These are phyloP conservation scores for Barnettozyma californica DNA, from an alignment of 805 yeast species.

Conservation along the genomic window DNA sequence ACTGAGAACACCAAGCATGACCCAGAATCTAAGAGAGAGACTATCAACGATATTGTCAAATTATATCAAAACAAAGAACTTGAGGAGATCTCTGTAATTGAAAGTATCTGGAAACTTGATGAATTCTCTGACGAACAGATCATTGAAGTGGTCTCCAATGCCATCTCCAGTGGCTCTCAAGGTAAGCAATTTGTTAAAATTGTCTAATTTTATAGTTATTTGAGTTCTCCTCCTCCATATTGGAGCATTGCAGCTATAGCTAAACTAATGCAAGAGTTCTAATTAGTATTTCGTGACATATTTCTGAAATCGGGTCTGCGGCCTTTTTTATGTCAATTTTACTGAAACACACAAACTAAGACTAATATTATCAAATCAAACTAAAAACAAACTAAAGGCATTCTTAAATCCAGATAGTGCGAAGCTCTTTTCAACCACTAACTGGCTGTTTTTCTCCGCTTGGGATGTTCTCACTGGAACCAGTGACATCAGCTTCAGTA, in stretches of 20 bases:
- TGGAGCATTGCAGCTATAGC: not conserved
- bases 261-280: not conserved
- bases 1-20: conserved; percentile 57
- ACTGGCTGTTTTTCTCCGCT: too few species aligned
- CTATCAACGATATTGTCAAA: conserved; percentile 50
- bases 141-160: conserved; percentile 29
- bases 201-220: conserved; percentile 11
- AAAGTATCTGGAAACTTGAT: conserved; percentile 27
- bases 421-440: too few species aligned
- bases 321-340: too few species aligned
- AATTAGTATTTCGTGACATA: too few species aligned
- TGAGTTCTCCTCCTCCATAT: too few species aligned
- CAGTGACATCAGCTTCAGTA: not conserved
- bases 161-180: conserved; percentile 32
- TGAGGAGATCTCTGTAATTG: conserved; percentile 34
- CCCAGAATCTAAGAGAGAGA: conserved; percentile 53
- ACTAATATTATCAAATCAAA: too few species aligned
- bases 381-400: too few species aligned
- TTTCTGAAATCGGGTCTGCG: too few species aligned
- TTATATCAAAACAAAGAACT: conserved; percentile 54
- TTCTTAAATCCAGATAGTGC: too few species aligned
- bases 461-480: conserved; percentile 5
- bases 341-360: too few species aligned
- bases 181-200: conserved; percentile 43
- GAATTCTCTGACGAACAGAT: conserved; percentile 33